Evolutionary conservation across 768 basidiomycete genomes (phyloP), one percentile per base, ranked within the genome.

Genomic region (Boletus speciosus): DNA sequence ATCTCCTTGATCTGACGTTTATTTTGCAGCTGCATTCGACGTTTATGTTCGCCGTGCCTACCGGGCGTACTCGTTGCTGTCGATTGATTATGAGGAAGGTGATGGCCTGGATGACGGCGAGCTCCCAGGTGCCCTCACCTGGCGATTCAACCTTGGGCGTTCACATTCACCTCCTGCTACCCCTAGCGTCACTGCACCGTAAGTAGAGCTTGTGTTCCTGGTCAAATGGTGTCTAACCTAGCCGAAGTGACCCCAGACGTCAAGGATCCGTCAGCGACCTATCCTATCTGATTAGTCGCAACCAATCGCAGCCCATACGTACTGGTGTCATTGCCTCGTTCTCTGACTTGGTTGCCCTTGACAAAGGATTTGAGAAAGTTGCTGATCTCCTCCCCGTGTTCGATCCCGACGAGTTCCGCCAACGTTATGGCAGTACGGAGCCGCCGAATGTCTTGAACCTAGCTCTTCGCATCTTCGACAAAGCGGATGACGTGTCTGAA

Each of bases 31-130:
- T 71, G 88, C 96, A 10, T 85, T 97, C 46, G 96, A 98, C 71
- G 93, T 96, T 25, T 99, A 98, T 66, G 81, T 98, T 55, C 86
- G 96, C 51, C 91, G 96, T 59, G 93, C 93, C 7, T 99, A 99
- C 74, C 86, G 88, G 58, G 96, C 93, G 5, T 99, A 99, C 74
- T 86, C 84, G 21, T 72, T 98, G 40, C 77, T 97, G 48, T 91
- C 91, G 32, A 80, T 99, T 54, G 96, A 98, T 69, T 94, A 96
- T 68, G 93, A 98, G 65, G 92, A 94, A 68, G 96, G 93, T 5
- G 90, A 95, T 64, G 81, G 83, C 19, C 66, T 82, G 19, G 93
- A 93, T 61, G 90, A 92, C 56, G 90, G 88, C 31, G 92, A 94
- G 56, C 80, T 82, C 4, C 88, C 90, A 12, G 80, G 81, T 57